Conservation (phyloP, 179 eudicot genomes). For the Carnegiea gigantea region DNA sequence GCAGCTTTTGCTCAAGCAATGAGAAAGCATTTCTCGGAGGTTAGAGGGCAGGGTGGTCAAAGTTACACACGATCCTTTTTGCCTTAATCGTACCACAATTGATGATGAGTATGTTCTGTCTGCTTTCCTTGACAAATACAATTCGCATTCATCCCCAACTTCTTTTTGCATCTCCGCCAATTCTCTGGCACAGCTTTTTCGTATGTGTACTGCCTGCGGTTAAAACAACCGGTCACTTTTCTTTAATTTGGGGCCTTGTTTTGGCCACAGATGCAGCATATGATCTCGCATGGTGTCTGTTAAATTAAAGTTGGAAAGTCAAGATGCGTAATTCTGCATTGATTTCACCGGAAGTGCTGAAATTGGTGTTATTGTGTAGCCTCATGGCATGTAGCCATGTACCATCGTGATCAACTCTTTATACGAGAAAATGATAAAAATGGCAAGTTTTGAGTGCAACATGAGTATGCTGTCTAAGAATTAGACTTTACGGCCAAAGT, state of each 20-base stretch:
- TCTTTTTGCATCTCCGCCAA: constrained; percentile 28
- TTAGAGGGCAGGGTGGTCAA: constrained; percentile 28
- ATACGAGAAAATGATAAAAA: too few species aligned
- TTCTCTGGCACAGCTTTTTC: constrained; percentile 44
- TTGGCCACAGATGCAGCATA: too few species aligned
- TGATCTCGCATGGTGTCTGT: too few species aligned
- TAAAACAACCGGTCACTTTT: background rate
- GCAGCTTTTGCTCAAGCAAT: constrained; percentile 28
- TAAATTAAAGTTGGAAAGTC: too few species aligned
- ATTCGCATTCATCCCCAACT: constrained; percentile 24
- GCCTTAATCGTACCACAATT: constrained; percentile 13
- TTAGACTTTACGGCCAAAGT: too few species aligned
- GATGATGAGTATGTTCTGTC: background rate
- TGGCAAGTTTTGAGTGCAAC: too few species aligned
- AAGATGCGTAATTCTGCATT: too few species aligned
- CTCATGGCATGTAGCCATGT: too few species aligned
- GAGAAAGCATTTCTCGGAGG: constrained; percentile 31
- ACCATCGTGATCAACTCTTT: too few species aligned
- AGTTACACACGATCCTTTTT: constrained; percentile 23
- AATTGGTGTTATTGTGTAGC: too few species aligned
- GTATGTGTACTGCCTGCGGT: constrained; percentile 40
- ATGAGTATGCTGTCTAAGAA: too few species aligned
- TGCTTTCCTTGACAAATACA: constrained; percentile 22
- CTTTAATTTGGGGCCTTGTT: background rate
- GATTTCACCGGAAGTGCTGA: too few species aligned